Conservation (phyloP, 192 early-diverging fungal species). For the Coemansia furcata region DNA sequence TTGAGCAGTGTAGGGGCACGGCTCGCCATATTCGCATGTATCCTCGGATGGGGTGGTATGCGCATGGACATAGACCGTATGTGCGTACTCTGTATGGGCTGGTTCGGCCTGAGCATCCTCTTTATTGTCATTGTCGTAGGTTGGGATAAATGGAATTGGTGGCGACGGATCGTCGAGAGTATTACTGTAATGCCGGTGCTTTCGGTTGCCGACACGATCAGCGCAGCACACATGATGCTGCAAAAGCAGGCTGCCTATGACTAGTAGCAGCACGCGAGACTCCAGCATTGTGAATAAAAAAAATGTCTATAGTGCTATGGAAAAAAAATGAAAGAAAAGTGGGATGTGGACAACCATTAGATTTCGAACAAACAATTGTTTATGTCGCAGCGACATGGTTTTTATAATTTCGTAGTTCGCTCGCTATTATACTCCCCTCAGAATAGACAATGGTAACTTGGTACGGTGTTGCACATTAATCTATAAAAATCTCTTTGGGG, state of each 20-base stretch:
- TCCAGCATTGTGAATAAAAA: background rate
- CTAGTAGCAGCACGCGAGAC: background rate
- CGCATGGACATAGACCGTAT: background rate
- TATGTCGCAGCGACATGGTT: background rate
- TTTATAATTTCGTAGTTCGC: background rate
- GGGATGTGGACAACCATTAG: background rate
- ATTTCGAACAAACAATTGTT: background rate
- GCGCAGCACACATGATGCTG: background rate
- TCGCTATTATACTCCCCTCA: background rate
- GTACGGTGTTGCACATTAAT: background rate
- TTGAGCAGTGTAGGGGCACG: background rate
- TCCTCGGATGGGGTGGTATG: background rate
- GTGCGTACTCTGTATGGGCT: background rate
- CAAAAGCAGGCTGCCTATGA: background rate
- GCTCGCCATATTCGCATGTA: background rate
- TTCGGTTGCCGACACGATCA: background rate
- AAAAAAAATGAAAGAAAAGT: background rate
- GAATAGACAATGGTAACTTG: background rate
- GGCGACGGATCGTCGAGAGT: background rate
- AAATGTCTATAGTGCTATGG: background rate
- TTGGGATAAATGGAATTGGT: background rate
- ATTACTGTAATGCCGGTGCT: background rate
- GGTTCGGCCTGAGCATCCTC: background rate
- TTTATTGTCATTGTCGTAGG: background rate
- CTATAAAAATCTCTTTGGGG: background rate